Evolutionary conservation across 2,329 filamentous ascomycete species (phyloP).

Genomic region (Sporothrix mexicana): DNA sequence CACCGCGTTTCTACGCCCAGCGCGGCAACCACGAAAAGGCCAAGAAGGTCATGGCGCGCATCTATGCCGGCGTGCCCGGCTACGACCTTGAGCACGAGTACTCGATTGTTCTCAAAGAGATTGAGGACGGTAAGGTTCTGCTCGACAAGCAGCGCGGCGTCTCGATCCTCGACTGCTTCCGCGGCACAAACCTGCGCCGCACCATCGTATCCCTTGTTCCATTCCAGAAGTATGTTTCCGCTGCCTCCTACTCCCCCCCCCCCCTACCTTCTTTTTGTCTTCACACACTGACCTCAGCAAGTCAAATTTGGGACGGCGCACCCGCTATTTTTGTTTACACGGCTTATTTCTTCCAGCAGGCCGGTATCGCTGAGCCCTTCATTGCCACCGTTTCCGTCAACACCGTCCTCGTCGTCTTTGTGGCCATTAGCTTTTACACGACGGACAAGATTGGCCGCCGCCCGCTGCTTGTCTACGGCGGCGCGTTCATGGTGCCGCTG

Average conservation of each 20-base stretch:
- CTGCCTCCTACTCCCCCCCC: too few relatives aligned
- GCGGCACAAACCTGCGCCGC: constrained; percentile 31
- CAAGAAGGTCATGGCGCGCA: constrained; percentile 29
- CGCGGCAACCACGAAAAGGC: constrained; percentile 29
- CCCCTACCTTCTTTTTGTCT: too few relatives aligned
- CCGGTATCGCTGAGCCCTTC: constrained; percentile 27
- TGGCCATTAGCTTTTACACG: constrained; percentile 32
- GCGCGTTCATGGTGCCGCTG: constrained; percentile 27
- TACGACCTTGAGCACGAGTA: constrained; percentile 32
- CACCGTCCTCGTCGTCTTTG: constrained; percentile 31
- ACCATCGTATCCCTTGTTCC: constrained; percentile 32
- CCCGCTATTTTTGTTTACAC: constrained; percentile 28
- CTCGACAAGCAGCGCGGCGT: constrained; percentile 20
- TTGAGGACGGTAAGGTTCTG: constrained; percentile 32
- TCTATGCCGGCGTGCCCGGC: constrained; percentile 28
- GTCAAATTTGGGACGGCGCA: constrained; percentile 32
- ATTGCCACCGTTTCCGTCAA: constrained; percentile 32
- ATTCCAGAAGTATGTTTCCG: constrained; percentile 5
- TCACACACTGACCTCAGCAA: not conserved
- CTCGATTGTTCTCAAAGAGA: constrained; percentile 29
- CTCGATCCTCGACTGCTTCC: constrained; percentile 28
- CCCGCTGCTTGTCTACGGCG: constrained; percentile 31
- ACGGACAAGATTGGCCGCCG: constrained; percentile 30
- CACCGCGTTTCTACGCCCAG: constrained; percentile 31
- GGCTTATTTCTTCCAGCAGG: constrained; percentile 32